Base-by-base conservation (phyloP, 2,329 filamentous ascomycete species). In the Talaromyces marneffei region DNA sequence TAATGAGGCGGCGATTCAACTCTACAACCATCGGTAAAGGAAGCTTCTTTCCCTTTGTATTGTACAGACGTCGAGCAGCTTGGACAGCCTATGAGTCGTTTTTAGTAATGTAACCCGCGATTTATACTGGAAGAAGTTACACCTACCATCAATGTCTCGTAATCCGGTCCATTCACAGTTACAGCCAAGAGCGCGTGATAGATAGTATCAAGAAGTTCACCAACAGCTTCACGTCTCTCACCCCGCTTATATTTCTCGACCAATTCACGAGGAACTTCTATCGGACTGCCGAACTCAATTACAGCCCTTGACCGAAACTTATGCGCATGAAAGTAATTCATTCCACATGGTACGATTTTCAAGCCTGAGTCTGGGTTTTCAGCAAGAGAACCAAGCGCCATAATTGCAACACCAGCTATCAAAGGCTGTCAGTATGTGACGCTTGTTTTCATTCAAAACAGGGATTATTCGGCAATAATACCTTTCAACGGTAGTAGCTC, bases 321-420 rank as follows among this genome's bases (percentile, higher is more conserved):
- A 82, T 99, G 93, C 0, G 93, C 90, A 76, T 97, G 93, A 78
- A 99, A 99, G 77, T 99, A 99, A 77, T 99, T 99, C 93, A 99
- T 97, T 69, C 93, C 93, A 57, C 94, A 92, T 3, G 94, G 94
- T 25, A 99, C 91, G 68, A 99, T 97, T 76, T 92, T 95, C 64
- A 99, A 80, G 31, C 90, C 91, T 71, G 91, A 96, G 65, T 93
- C 83, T 2, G 92, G 92, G 64, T 92, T 86, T 61, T 91, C 87
- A 4, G 90, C 91, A 57, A 97, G 81, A 0, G 94, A 89, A 40
- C 93, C 93, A 37, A 99, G 83, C 12, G 93, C 94, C 93, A 99
- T 99, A 71, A 99, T 94, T 62, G 94, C 94, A 63, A 99, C 91
- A 74, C 93, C 93, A 69, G 94, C 93, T 85, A 66, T 18, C 12